These are phyloP conservation scores for Hypoxylon sp. DNA, from an alignment of 2,329 filamentous ascomycete genomes.

Conservation along the genomic window DNA sequence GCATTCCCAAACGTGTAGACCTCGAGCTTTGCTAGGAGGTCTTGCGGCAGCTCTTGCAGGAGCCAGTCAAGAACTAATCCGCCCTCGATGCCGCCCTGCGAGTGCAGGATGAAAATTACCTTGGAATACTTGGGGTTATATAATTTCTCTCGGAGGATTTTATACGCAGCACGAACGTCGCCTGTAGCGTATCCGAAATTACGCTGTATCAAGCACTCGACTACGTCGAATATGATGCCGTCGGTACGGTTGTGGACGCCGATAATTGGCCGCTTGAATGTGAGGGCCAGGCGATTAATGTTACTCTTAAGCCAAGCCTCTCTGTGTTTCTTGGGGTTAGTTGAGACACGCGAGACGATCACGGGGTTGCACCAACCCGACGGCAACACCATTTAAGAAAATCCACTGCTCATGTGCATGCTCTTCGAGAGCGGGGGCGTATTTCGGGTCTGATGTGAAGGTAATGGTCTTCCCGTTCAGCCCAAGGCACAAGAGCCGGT, in stretches of 20 bases:
- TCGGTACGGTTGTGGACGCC: constrained; percentile 80
- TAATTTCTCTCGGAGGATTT: constrained; percentile 68
- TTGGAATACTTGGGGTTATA: constrained; percentile 69
- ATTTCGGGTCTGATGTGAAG: constrained; percentile 62
- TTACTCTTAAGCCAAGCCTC: constrained; percentile 74
- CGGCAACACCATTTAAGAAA: constrained; percentile 78
- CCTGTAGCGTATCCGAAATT: constrained; percentile 75
- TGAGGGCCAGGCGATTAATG: constrained; percentile 73
- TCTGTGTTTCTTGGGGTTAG: constrained; percentile 43
- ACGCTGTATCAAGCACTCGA: constrained; percentile 80
- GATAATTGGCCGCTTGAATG: constrained; percentile 73
- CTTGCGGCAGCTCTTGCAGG: constrained; percentile 72
- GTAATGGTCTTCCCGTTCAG: constrained; percentile 60
- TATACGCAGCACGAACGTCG: constrained; percentile 70
- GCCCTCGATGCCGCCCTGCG: constrained; percentile 79
- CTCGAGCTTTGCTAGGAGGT: constrained; percentile 73
- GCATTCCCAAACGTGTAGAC: constrained; percentile 82
- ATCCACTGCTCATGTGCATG: constrained; percentile 76
- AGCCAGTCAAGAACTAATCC: constrained; percentile 79
- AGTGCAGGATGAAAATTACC: constrained; percentile 77
- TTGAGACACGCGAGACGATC: not conserved
- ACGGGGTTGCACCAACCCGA: constrained; percentile 56
- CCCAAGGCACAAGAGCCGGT: constrained; percentile 59
- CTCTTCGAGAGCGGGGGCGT: constrained; percentile 56
- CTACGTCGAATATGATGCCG: constrained; percentile 77